Evolutionary conservation across 1,284 basidiomycete species (phyloP).

Genomic region (Termitomyces sp.): DNA sequence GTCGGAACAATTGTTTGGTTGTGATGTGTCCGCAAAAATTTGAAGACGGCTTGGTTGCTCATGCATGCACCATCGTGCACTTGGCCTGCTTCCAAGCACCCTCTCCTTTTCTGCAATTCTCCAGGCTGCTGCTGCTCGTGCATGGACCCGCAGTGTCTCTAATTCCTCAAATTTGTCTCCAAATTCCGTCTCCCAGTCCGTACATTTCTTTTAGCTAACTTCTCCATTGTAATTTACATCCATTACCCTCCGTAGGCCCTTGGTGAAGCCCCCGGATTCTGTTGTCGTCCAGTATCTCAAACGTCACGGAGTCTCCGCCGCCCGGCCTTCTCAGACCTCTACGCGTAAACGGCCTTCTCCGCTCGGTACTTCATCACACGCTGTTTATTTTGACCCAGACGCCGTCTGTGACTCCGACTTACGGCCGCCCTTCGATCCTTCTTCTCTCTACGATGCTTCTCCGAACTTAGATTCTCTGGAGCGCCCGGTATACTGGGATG

Average conservation of each 20-base stretch:
- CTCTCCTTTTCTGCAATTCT: slow-evolving; percentile 38
- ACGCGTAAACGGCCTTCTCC: not conserved
- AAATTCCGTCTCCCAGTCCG: slow-evolving; percentile 1
- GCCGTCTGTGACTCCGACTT: slow-evolving; percentile 18
- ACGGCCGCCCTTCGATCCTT: slow-evolving; percentile 10
- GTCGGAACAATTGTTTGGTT: slow-evolving; percentile 15
- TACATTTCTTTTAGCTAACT: not conserved
- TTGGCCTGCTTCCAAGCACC: slow-evolving; percentile 16
- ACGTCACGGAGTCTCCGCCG: not conserved
- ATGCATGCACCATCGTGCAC: slow-evolving; percentile 61
- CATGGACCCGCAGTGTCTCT: slow-evolving; percentile 35
- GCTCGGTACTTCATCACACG: not conserved
- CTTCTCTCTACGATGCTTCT: not conserved
- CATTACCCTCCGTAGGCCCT: not conserved
- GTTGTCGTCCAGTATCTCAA: slow-evolving; percentile 1
- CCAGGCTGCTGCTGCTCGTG: slow-evolving; percentile 46
- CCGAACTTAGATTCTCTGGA: not conserved
- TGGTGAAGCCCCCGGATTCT: slow-evolving; percentile 1
- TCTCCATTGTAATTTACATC: not conserved
- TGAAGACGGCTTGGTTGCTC: slow-evolving; percentile 20
- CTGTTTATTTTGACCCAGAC: slow-evolving; percentile 22
- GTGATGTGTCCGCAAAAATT: slow-evolving; percentile 15
- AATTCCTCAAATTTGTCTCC: not conserved
- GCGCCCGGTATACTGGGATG: slow-evolving; percentile 8
- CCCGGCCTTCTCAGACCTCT: not conserved